phyloP scores from a whole-genome alignment of 139 green algal genomes.

The Chlamydomonas sphaeroides region DNA sequence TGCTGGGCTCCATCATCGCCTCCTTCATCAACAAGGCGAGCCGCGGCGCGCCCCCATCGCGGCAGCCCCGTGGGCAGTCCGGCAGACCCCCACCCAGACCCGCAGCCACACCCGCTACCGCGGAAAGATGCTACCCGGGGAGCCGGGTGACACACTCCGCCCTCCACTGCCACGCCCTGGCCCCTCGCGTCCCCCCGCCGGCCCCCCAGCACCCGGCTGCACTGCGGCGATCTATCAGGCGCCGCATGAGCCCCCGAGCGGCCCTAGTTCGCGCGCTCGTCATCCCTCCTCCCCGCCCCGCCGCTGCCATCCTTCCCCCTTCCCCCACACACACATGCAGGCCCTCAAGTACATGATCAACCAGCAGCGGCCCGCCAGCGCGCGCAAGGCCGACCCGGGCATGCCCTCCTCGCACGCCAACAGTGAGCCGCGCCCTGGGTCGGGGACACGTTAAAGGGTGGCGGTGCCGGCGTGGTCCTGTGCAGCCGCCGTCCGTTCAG shows the following conservation, averaged over 20 bases:
- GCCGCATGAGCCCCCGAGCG: too few relatives aligned
- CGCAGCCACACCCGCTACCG: too few relatives aligned
- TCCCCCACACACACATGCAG: conserved; percentile 28
- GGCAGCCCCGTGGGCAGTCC: too few relatives aligned
- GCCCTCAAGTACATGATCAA: conserved; percentile 80
- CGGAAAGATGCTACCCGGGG: neutral
- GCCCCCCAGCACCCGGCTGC: too few relatives aligned
- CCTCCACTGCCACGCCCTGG: too few relatives aligned
- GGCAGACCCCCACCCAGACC: too few relatives aligned
- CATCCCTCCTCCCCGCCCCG: too few relatives aligned
- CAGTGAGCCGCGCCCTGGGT: conserved; percentile 45
- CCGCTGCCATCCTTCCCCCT: neutral
- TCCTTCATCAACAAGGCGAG: conserved; percentile 69
- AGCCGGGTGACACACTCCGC: neutral
- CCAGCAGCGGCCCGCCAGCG: conserved; percentile 65
- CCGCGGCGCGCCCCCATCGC: too few relatives aligned
- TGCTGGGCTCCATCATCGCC: conserved; percentile 70
- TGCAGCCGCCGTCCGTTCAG: too few relatives aligned
- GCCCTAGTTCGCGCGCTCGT: neutral
- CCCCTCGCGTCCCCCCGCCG: too few relatives aligned
- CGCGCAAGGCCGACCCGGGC: conserved; percentile 69
- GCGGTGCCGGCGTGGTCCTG: neutral
- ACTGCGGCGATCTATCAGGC: too few relatives aligned
- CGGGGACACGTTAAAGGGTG: neutral
- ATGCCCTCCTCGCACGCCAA: conserved; percentile 67